phyloP scores from a whole-genome alignment of 495 filamentous ascomycete species.

The Parathielavia appendiculata region DNA sequence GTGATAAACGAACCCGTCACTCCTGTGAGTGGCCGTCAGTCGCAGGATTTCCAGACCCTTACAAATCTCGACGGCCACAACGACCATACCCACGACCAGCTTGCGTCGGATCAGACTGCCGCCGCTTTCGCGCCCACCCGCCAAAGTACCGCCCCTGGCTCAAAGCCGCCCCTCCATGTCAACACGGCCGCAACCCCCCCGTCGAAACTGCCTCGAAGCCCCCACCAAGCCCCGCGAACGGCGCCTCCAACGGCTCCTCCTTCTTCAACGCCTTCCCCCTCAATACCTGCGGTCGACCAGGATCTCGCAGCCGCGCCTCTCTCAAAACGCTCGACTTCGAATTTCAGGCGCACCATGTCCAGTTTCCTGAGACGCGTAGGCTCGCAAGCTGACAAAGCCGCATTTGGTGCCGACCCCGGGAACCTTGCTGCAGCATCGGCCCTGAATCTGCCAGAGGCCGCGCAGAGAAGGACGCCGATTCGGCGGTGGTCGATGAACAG shows the following conservation, averaged over 20 bases:
- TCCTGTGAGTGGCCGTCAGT: conserved; percentile 47
- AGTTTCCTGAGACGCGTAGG: conserved; percentile 30
- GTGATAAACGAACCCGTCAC: conserved; percentile 45
- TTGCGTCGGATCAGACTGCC: conserved; percentile 28
- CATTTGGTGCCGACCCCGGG: conserved; percentile 15
- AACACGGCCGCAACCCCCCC: conserved; percentile 28
- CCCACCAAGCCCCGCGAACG: conserved; percentile 14
- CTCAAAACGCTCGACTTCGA: conserved; percentile 31
- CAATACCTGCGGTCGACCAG: conserved; percentile 19
- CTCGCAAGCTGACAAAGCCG: conserved; percentile 29
- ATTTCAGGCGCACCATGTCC: conserved; percentile 38
- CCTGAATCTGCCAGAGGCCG: conserved; percentile 22
- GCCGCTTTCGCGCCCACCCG: conserved; percentile 23
- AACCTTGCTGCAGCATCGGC: conserved; percentile 19
- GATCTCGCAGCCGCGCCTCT: conserved; percentile 29
- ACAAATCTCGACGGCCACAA: conserved; percentile 37
- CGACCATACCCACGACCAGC: conserved; percentile 28
- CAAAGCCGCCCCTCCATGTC: conserved; percentile 28
- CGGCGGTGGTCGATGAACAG: conserved; percentile 46
- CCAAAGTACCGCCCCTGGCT: conserved; percentile 19
- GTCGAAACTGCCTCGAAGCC: conserved; percentile 10
- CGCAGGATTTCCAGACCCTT: conserved; percentile 45
- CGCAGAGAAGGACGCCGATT: conserved; percentile 25
- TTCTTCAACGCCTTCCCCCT: conserved; percentile 19
- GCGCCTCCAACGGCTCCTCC: conserved; percentile 1